A percentile compares a stretch with the other conserved stretches of the same genome.
phyloP scores from a whole-genome alignment of 768 basidiomycete species.

The Porpolomopsis calyptriformis region DNA sequence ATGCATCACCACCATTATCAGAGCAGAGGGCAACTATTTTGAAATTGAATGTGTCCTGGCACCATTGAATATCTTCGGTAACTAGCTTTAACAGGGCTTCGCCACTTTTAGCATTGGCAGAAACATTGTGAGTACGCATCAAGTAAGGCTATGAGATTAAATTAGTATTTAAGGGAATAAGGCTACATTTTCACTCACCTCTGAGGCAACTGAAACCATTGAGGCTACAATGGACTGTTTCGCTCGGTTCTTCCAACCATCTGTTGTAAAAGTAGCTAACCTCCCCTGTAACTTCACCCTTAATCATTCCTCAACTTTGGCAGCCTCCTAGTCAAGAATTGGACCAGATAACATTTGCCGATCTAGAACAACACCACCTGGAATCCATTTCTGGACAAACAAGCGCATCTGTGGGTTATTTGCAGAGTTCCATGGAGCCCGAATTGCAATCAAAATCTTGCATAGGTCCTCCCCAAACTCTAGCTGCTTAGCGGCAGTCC shows the following conservation, averaged over 20 bases:
- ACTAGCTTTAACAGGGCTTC: too few species aligned
- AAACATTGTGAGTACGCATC: too few species aligned
- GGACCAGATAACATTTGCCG: conserved; percentile 15
- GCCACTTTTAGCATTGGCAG: too few species aligned
- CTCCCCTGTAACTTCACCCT: conserved; percentile 9
- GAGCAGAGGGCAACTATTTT: too few species aligned
- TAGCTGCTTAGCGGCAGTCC: conserved; percentile 5
- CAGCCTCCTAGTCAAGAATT: too few species aligned
- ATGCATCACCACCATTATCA: too few species aligned
- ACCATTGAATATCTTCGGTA: too few species aligned
- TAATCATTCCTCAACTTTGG: conserved; percentile 11
- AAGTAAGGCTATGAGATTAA: too few species aligned
- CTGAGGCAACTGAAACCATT: conserved; percentile 17
- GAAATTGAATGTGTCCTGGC: too few species aligned
- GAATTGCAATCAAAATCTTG: conserved; percentile 10
- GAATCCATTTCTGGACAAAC: conserved; percentile 24
- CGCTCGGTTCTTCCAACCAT: conserved; percentile 23
- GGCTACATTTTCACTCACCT: conserved; percentile 13
- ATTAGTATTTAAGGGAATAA: neutral
- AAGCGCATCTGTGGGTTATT: conserved; percentile 23
- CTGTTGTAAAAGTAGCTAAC: conserved; percentile 18
- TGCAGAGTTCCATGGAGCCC: conserved; percentile 14
- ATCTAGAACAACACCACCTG: conserved; percentile 16
- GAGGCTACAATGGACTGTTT: conserved; percentile 17
- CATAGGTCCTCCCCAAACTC: conserved; percentile 9